Percentiles rank a stretch among this genome's conserved stretches.
Conservation (phyloP, 768 basidiomycete genomes). For the Chalciporus sphaerocephalus region DNA sequence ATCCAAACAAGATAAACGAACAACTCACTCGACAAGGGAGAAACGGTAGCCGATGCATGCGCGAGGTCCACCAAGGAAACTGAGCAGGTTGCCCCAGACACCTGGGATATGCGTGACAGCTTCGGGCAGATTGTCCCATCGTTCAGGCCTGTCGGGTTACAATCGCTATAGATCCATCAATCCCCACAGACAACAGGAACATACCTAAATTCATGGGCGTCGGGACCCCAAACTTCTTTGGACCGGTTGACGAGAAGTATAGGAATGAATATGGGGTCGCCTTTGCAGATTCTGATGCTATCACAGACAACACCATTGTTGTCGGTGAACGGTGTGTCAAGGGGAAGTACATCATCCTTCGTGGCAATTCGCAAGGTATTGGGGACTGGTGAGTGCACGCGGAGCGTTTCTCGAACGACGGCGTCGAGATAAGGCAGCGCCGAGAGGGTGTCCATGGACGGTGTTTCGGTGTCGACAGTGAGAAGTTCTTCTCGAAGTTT, state of each 20-base stretch:
- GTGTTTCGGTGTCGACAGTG: conserved; percentile 47
- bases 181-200: conserved; percentile 4
- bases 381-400: conserved; percentile 51
- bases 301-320: conserved; percentile 38
- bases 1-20: no score
- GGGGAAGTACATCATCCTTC: conserved; percentile 51
- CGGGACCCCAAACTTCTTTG: conserved; percentile 56
- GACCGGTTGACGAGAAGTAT: conserved; percentile 51
- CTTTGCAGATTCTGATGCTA: conserved; percentile 40
- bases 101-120: conserved; percentile 47
- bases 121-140: conserved; percentile 53
- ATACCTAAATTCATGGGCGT: conserved; percentile 57
- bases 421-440: conserved; percentile 64
- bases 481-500: conserved; percentile 59
- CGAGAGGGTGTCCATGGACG: conserved; percentile 66
- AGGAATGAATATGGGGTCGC: conserved; percentile 46
- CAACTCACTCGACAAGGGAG: conserved; percentile 53
- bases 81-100: conserved; percentile 54
- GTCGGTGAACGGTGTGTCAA: conserved; percentile 44
- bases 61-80: conserved; percentile 67
- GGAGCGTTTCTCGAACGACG: conserved; percentile 57
- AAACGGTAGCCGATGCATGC: no score
- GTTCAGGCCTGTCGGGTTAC: conserved; percentile 47
- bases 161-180: no score
- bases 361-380: conserved; percentile 40